Evolutionary conservation across 441 rosid species (phyloP), one percentile per base, ranked within the genome.

Genomic region (Theobroma grandiflorum): DNA sequence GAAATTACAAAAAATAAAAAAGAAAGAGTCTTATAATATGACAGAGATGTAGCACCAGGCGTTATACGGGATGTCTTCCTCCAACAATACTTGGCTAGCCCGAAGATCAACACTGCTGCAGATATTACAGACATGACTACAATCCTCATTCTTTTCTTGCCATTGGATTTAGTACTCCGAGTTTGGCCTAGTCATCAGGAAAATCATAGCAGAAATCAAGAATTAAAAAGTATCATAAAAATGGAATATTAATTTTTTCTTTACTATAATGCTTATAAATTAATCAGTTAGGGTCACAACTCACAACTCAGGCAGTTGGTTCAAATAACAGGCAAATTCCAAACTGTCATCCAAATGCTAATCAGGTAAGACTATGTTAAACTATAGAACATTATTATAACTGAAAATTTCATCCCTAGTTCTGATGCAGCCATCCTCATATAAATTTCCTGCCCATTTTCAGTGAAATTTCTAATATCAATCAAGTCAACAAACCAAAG

Each of bases 401-500:
- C 4, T 12, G 55, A 18, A 15, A 35, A 40, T 7, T 58, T 20
- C 68, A 64, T 37, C 37, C 84, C 81, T 57, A 72, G 33, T 20
- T 82, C 81, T 33, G 75, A 57, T 42, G 84, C 70, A 12, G 75
- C 78, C 61, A 78, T 2, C 11, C 74, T 50, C 0, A 81, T 22
- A 77, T 53, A 64, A 33, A 81, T 14, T 4, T 77, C 78, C 45
- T 81, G 75, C 4, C 74, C 74, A 26, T 9, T 57, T 10, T 53
- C 69, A 14, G 52, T 4, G 5, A 64, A 16, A 4, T 55, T 20
- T 67, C 66, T 72, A 2, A 81, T 66, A 53, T 84, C 82, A 42
- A 84, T 76, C 26, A 84, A 61, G 6, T 38, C 80, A 45, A 7
- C 35, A 3, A 58, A 84, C 87, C 87, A 84, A 16, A 78, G 65